A percentile compares a stretch with the other conserved stretches of the same genome.
Evolutionary conservation across 169 alveolate species (phyloP).

Genomic region (Pseudocohnilembus persalinus): DNA sequence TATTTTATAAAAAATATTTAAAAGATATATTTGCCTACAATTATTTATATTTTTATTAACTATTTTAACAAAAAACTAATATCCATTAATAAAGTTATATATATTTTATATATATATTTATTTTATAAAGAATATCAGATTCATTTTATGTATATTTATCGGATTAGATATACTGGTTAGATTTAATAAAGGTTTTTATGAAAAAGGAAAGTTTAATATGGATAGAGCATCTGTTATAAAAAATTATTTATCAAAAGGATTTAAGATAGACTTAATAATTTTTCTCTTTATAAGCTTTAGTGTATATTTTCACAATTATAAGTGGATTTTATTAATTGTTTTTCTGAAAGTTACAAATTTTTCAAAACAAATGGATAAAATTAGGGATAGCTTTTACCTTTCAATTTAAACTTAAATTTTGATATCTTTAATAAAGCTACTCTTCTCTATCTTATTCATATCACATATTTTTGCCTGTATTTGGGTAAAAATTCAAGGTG

Average conservation of each 20-base stretch:
- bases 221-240: not conserved
- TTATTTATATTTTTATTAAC: no score
- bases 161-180: not conserved
- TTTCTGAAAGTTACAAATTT: not conserved
- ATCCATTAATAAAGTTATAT: not conserved
- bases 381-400: conserved; percentile 2
- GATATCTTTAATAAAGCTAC: not conserved
- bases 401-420: not conserved
- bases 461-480: conserved; percentile 17
- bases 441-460: not conserved
- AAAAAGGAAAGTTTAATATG: conserved; percentile 14
- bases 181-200: conserved; percentile 11
- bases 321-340: not conserved
- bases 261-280: not conserved
- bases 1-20: no score
- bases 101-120: no score
- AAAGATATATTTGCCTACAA: no score
- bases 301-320: not conserved
- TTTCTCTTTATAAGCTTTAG: not conserved
- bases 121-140: no score
- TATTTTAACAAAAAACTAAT: not conserved
- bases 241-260: conserved; percentile 1
- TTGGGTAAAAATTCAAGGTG: not conserved
- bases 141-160: no score
- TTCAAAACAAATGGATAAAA: not conserved